Percentiles rank a stretch among this genome's conserved stretches.
These are phyloP conservation scores for Ogataea dorogensis DNA, from an alignment of 805 yeast species.

Conservation along the genomic window DNA sequence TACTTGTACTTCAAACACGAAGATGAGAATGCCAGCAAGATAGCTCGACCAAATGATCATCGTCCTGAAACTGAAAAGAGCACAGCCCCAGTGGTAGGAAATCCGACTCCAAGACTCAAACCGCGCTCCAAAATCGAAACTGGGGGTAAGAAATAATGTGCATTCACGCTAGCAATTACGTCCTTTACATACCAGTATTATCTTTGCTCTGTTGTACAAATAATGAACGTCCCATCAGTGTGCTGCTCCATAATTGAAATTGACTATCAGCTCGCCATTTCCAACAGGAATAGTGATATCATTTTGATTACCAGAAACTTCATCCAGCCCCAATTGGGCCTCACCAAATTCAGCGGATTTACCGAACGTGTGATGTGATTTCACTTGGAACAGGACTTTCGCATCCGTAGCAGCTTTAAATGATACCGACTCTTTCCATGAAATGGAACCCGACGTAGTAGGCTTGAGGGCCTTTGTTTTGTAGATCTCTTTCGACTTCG, in stretches of 20 bases:
- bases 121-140: too few relatives aligned
- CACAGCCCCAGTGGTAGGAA: too few relatives aligned
- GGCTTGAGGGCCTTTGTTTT: constrained; percentile 62
- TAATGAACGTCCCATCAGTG: constrained; percentile 3
- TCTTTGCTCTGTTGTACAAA: constrained; percentile 1
- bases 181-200: background rate
- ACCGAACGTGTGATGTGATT: constrained; percentile 71
- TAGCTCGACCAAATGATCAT: constrained; percentile 38
- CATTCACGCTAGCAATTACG: background rate
- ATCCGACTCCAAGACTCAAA: too few relatives aligned
- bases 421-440: constrained; percentile 62
- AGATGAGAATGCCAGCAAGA: constrained; percentile 35
- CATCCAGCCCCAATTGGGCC: constrained; percentile 50
- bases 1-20: constrained; percentile 43
- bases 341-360: constrained; percentile 64
- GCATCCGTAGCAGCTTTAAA: constrained; percentile 68
- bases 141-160: background rate
- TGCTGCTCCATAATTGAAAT: constrained; percentile 35
- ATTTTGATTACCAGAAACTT: constrained; percentile 46
- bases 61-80: constrained; percentile 19
- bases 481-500: constrained; percentile 54
- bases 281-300: constrained; percentile 38
- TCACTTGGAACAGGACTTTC: constrained; percentile 55
- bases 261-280: constrained; percentile 40
- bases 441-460: constrained; percentile 41